Evolutionary conservation across 1,139 yeast species (phyloP).

Genomic region (Groenewaldozyma sp.): DNA sequence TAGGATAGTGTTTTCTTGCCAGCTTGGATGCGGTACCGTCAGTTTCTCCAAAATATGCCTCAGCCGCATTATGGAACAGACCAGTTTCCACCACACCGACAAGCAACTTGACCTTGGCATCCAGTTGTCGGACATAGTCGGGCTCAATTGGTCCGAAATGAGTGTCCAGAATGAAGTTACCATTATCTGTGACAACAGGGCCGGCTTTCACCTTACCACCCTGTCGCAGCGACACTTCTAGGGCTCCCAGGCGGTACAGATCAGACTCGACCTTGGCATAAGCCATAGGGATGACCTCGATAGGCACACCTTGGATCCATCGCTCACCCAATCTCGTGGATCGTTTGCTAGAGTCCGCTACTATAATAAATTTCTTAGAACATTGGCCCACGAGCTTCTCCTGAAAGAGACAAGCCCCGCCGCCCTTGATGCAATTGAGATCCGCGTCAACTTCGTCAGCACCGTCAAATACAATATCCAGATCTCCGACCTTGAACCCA

Average conservation of each 20-base stretch:
- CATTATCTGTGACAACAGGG: conserved; percentile 95
- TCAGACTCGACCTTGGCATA: conserved; percentile 67
- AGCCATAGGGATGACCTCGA: conserved; percentile 88
- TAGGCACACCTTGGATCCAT: conserved; percentile 91
- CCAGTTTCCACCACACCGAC: conserved; percentile 99
- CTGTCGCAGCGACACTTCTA: conserved; percentile 57
- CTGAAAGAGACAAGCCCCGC: conserved; percentile 96
- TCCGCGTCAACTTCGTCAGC: conserved; percentile 90
- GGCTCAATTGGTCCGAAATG: conserved; percentile 81
- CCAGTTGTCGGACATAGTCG: conserved; percentile 39
- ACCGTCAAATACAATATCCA: conserved; percentile 95
- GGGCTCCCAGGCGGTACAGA: conserved; percentile 56
- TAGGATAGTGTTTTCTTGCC: not conserved
- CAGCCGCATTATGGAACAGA: conserved; percentile 63
- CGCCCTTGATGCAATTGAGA: conserved; percentile 90
- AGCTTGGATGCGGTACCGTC: conserved; percentile 47
- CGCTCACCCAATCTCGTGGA: conserved; percentile 54
- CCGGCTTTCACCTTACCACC: conserved; percentile 96
- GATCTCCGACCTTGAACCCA: conserved; percentile 44
- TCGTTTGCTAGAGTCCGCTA: conserved; percentile 89
- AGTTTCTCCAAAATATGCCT: conserved; percentile 82
- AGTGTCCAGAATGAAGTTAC: conserved; percentile 87
- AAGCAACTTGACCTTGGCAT: conserved; percentile 55
- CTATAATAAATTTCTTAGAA: conserved; percentile 68
- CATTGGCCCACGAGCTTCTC: conserved; percentile 89